Conservation (phyloP, 345 rosid genomes). For the Carallia brachiata region DNA sequence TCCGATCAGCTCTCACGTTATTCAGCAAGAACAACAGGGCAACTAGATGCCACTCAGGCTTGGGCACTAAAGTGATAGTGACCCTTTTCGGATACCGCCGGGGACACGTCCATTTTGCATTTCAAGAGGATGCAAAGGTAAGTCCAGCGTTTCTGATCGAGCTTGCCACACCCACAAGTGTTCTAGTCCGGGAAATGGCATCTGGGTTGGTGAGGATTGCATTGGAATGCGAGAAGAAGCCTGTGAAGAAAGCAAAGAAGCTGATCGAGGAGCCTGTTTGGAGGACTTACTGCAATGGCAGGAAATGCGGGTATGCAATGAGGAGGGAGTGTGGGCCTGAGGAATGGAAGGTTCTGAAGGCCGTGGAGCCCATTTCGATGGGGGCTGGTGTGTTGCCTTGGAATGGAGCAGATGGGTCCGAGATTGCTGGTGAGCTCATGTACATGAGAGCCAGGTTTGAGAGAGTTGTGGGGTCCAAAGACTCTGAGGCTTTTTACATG, state of each 20-base stretch:
- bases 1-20: conserved; percentile 55
- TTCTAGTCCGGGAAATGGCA: conserved; percentile 86
- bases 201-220: conserved; percentile 89
- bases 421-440: conserved; percentile 73
- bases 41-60: conserved; percentile 30
- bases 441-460: conserved; percentile 95
- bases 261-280: conserved; percentile 67
- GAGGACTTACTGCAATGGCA: conserved; percentile 88
- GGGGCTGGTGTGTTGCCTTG: conserved; percentile 96
- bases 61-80: conserved; percentile 59
- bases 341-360: conserved; percentile 64
- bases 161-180: conserved; percentile 75
- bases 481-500: conserved; percentile 96
- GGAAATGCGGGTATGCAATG: conserved; percentile 77
- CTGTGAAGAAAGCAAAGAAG: conserved; percentile 40
- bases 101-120: conserved; percentile 81
- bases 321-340: conserved; percentile 60
- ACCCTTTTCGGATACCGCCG: conserved; percentile 89
- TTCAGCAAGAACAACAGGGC: conserved; percentile 35
- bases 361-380: conserved; percentile 84
- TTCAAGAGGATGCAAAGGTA: conserved; percentile 64
- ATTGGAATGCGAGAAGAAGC: conserved; percentile 62
- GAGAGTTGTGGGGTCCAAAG: conserved; percentile 84
- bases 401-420: conserved; percentile 38
- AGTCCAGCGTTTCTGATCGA: conserved; percentile 71